Evolutionary conservation across 306 rosid genomes (phyloP).

Genomic region (Acacia confusa): DNA sequence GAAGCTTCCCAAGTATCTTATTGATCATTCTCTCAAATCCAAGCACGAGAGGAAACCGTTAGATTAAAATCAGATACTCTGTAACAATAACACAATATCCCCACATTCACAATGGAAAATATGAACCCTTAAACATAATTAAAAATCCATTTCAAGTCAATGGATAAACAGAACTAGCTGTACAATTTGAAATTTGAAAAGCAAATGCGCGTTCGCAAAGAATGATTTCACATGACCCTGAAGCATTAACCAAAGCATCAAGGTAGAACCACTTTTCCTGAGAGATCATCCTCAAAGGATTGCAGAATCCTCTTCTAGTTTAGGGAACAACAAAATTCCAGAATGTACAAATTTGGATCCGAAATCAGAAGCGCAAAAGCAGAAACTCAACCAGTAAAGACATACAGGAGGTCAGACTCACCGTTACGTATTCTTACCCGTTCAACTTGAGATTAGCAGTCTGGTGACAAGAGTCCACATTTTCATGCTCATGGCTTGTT

Average conservation of each 20-base stretch:
- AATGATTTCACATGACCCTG: conserved; percentile 32
- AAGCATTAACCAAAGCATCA: conserved; percentile 35
- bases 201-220: conserved; percentile 34
- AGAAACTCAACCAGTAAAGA: background rate
- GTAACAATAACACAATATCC: conserved; percentile 22
- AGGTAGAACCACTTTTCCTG: conserved; percentile 23
- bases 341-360: conserved; percentile 13
- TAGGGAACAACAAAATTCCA: background rate
- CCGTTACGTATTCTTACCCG: background rate
- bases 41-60: background rate
- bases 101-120: conserved; percentile 10
- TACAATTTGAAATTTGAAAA: conserved; percentile 22
- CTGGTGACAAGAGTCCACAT: background rate
- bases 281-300: conserved; percentile 22
- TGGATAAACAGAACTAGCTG: conserved; percentile 3
- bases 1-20: conserved; percentile 62
- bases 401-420: background rate
- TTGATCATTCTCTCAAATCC: conserved; percentile 55
- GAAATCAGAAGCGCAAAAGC: conserved; percentile 3
- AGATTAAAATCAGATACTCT: conserved; percentile 1
- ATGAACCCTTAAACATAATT: conserved; percentile 29
- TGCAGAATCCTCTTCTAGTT: background rate
- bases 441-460: background rate
- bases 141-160: conserved; percentile 38
- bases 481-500: too few species aligned